phyloP scores from a whole-genome alignment of 2,329 filamentous ascomycete species.

The Chaetomium olivaceum region DNA sequence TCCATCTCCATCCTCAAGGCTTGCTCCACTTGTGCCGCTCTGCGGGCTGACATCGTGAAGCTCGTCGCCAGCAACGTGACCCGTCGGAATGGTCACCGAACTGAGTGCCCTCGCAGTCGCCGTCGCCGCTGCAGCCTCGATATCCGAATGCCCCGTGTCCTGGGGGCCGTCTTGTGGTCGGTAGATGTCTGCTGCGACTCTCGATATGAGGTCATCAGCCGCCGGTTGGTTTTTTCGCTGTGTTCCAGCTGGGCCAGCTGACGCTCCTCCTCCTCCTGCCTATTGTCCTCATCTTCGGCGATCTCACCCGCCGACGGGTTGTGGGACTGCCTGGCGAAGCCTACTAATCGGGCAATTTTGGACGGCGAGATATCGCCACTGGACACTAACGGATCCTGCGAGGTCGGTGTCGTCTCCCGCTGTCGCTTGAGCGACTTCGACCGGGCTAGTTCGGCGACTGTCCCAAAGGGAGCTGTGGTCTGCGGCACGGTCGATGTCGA shows the following conservation, averaged over 20 bases:
- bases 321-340: slow-evolving; percentile 46
- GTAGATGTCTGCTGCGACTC: slow-evolving; percentile 54
- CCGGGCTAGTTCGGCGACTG: slow-evolving; percentile 43
- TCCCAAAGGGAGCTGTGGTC: slow-evolving; percentile 41
- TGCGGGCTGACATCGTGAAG: slow-evolving; percentile 49
- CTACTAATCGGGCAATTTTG: slow-evolving; percentile 54
- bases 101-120: slow-evolving; percentile 41
- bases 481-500: slow-evolving; percentile 40
- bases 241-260: slow-evolving; percentile 32
- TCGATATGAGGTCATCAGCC: slow-evolving; percentile 56
- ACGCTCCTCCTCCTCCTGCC: slow-evolving; percentile 48
- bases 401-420: slow-evolving; percentile 50
- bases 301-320: slow-evolving; percentile 53
- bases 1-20: slow-evolving; percentile 43
- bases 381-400: slow-evolving; percentile 38
- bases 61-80: slow-evolving; percentile 40
- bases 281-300: slow-evolving; percentile 55
- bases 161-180: slow-evolving; percentile 55
- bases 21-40: slow-evolving; percentile 44
- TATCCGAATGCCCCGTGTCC: slow-evolving; percentile 25
- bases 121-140: slow-evolving; percentile 48
- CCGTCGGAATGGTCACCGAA: slow-evolving; percentile 37
- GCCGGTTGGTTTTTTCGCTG: slow-evolving; percentile 42
- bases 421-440: slow-evolving; percentile 49
- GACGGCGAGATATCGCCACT: slow-evolving; percentile 50